Conservation (phyloP, 1,139 yeast genomes). For the Yamadazyma buinensis region DNA sequence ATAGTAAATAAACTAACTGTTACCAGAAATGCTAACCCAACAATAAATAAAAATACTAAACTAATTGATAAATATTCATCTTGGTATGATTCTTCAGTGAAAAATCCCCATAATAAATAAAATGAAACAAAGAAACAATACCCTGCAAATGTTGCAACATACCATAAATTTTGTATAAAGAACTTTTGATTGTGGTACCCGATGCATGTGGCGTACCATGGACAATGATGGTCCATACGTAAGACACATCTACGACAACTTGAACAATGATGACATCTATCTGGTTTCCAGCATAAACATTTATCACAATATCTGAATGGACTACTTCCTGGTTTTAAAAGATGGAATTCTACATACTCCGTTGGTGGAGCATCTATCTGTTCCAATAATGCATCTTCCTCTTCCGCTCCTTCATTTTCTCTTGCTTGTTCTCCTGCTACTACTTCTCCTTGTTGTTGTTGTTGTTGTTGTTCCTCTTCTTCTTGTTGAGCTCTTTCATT, state of each 20-base stretch:
- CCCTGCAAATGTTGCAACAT: constrained; percentile 49
- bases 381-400: background rate
- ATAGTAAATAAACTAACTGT: constrained; percentile 57
- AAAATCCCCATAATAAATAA: constrained; percentile 46
- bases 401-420: background rate
- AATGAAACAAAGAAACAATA: constrained; percentile 36
- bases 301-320: constrained; percentile 42
- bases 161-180: constrained; percentile 63
- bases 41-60: constrained; percentile 55
- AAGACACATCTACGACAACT: constrained; percentile 67
- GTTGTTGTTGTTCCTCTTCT: background rate
- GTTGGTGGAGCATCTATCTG: constrained; percentile 12
- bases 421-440: background rate
- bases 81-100: constrained; percentile 36
- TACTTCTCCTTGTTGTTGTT: background rate
- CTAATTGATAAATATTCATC: constrained; percentile 50
- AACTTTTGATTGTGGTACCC: constrained; percentile 38
- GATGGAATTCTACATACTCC: constrained; percentile 12
- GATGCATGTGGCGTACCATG: constrained; percentile 91
- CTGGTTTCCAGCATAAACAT: constrained; percentile 90
- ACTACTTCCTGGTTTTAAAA: constrained; percentile 12
- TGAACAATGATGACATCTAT: constrained; percentile 88
- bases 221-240: constrained; percentile 90
- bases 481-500: background rate
- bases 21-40: constrained; percentile 61